A percentile compares a stretch with the other conserved stretches of the same genome.
Conservation (phyloP, 805 yeast genomes). For the Candida xiaguanensis region DNA sequence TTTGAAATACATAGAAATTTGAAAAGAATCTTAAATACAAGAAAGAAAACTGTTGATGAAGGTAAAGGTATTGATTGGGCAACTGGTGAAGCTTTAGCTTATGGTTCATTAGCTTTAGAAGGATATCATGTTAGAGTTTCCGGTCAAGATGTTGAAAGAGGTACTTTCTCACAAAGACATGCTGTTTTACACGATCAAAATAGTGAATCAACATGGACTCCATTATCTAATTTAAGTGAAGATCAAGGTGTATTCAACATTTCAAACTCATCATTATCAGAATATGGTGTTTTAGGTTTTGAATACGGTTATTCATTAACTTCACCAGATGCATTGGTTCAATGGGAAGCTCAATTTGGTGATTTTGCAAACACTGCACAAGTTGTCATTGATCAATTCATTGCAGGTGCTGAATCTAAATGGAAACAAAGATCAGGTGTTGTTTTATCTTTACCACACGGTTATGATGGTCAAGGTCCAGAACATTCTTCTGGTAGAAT, state of each 20-base stretch:
- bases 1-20: conserved; percentile 93
- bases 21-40: conserved; percentile 85
- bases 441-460: conserved; percentile 94
- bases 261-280: conserved; percentile 93
- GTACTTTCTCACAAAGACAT: conserved; percentile 99
- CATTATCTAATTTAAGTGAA: conserved; percentile 74
- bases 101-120: conserved; percentile 86
- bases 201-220: conserved; percentile 78
- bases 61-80: conserved; percentile 99
- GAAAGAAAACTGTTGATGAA: conserved; percentile 79
- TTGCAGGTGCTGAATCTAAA: conserved; percentile 94
- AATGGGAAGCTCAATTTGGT: conserved; percentile 99
- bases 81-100: conserved; percentile 98
- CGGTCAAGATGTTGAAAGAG: conserved; percentile 99
- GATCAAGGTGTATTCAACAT: conserved; percentile 84
- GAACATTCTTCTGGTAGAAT: conserved; percentile 98
- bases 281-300: conserved; percentile 98
- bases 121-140: conserved; percentile 96
- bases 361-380: conserved; percentile 99
- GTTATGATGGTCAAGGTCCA: conserved; percentile 99
- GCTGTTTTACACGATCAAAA: conserved; percentile 96
- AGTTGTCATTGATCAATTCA: conserved; percentile 93
- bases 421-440: conserved; percentile 99
- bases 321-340: conserved; percentile 93
- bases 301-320: conserved; percentile 98